phyloP scores from a whole-genome alignment of 1,284 basidiomycete genomes.

The Mycena sp. region DNA sequence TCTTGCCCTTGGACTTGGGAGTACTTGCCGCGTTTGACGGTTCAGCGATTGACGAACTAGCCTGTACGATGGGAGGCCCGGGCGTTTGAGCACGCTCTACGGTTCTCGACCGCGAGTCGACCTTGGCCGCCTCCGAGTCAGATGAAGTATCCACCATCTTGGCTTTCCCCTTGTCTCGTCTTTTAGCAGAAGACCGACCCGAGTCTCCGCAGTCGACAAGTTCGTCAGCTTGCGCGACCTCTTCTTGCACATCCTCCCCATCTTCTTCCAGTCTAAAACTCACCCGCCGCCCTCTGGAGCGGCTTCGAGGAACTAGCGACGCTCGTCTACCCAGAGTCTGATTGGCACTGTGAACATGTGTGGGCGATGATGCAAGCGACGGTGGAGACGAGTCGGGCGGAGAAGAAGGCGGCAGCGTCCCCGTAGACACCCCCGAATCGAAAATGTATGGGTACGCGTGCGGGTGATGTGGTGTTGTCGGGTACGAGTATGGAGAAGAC shows the following conservation, averaged over 20 bases:
- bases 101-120: neutral
- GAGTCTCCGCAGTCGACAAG: too few species aligned
- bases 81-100: constrained; percentile 18
- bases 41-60: neutral
- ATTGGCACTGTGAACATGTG: neutral
- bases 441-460: constrained; percentile 15
- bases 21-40: neutral
- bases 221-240: neutral
- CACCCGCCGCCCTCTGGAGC: constrained; percentile 28
- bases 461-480: constrained; percentile 19
- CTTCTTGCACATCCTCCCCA: neutral
- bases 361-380: constrained; percentile 11
- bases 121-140: constrained; percentile 1
- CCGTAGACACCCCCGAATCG: constrained; percentile 19
- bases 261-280: constrained; percentile 21
- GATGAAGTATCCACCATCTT: constrained; percentile 4
- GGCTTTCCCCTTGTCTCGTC: constrained; percentile 9
- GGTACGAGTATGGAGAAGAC: constrained; percentile 16
- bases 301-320: constrained; percentile 27
- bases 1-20: neutral
- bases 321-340: neutral
- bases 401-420: constrained; percentile 21
- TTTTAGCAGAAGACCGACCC: too few species aligned
- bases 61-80: constrained; percentile 6
- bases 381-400: constrained; percentile 3